Conservation (phyloP, 441 rosid genomes). For the Populus hybrid region DNA sequence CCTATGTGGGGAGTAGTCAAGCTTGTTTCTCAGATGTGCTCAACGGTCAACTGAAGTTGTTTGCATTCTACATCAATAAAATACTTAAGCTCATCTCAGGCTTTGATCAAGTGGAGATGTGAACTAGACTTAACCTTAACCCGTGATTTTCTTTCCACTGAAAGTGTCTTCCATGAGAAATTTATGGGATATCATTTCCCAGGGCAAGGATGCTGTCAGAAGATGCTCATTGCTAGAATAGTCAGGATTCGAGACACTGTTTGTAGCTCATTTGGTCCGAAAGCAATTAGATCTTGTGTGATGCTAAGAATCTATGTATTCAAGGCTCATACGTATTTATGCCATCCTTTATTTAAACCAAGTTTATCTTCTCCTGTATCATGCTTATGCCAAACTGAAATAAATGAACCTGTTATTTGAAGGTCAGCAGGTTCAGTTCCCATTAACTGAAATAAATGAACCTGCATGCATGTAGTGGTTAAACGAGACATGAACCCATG, state of each 20-base stretch:
- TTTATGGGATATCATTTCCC: too few species aligned
- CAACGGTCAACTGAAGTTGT: constrained; percentile 31
- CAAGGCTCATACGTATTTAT: not conserved
- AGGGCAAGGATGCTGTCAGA: not conserved
- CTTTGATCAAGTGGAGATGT: not conserved
- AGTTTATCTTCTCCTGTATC: not conserved
- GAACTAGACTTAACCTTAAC: not conserved
- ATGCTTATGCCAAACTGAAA: not conserved
- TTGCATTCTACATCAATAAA: constrained; percentile 9
- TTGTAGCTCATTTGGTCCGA: not conserved
- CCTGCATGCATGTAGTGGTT: not conserved
- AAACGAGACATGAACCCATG: not conserved
- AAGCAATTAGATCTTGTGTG: not conserved
- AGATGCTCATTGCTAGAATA: not conserved
- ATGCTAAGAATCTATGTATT: not conserved
- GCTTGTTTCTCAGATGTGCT: constrained; percentile 54
- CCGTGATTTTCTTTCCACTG: not conserved
- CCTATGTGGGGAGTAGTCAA: constrained; percentile 69
- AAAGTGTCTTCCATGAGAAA: not conserved
- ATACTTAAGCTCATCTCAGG: not conserved
- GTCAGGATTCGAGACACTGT: not conserved
- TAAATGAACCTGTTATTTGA: too few species aligned
- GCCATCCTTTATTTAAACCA: not conserved
- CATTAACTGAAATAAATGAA: not conserved
- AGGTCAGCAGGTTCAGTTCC: not conserved